Evolutionary conservation across 2,329 filamentous ascomycete genomes (phyloP).

Genomic region (Claviceps paspali): DNA sequence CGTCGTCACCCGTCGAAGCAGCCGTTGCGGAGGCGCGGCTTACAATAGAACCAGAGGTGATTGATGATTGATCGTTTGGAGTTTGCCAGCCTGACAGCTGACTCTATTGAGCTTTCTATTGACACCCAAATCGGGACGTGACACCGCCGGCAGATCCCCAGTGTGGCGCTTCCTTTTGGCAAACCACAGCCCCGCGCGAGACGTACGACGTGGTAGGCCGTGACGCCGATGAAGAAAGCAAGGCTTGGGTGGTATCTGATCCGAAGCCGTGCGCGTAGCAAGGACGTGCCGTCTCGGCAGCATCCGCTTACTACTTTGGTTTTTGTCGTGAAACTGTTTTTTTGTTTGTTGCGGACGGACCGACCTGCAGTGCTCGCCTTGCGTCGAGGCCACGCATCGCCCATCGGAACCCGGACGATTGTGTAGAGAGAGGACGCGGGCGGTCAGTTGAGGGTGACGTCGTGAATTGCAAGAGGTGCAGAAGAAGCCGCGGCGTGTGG

Average conservation of each 20-base stretch:
- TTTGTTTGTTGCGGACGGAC: too few species aligned
- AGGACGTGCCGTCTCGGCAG: too few species aligned
- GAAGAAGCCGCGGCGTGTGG: too few species aligned
- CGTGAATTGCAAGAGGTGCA: too few species aligned
- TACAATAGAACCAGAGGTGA: constrained; percentile 2
- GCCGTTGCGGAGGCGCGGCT: constrained; percentile 1
- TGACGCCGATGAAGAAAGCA: not conserved
- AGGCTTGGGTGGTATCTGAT: not conserved
- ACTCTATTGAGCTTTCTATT: constrained; percentile 21
- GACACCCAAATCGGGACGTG: constrained; percentile 17
- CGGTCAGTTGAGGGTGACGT: too few species aligned
- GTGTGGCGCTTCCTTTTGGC: constrained; percentile 3
- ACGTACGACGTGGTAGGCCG: not conserved
- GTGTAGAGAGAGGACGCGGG: too few species aligned
- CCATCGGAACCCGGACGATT: too few species aligned
- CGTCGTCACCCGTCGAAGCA: constrained; percentile 1
- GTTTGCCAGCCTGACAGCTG: constrained; percentile 4
- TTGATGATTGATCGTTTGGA: constrained; percentile 3
- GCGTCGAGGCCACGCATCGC: too few species aligned
- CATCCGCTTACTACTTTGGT: too few species aligned
- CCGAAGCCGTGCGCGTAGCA: too few species aligned
- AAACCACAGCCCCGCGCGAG: constrained; percentile 14
- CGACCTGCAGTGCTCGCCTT: too few species aligned
- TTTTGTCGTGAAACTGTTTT: too few species aligned
- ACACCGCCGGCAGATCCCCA: constrained; percentile 6